Percentiles rank a stretch among this genome's conserved stretches.
Conservation (phyloP, 2,329 filamentous ascomycete species). For the Cercospora brassicicola region DNA sequence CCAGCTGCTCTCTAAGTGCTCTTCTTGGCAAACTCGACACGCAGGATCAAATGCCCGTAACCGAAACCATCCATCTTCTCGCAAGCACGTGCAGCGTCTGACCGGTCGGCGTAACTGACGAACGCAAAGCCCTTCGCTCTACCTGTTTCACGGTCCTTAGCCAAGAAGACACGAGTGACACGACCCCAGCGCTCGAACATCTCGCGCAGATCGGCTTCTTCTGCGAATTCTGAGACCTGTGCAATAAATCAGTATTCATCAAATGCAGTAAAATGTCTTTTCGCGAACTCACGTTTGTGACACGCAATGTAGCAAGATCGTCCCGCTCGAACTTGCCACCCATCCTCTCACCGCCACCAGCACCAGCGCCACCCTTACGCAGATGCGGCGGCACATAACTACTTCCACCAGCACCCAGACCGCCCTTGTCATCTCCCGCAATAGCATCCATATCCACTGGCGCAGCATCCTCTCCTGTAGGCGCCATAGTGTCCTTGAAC, state of each 20-base stretch:
- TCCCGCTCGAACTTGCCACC: conserved; percentile 92
- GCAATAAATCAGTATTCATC: conserved; percentile 32
- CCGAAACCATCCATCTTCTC: conserved; percentile 96
- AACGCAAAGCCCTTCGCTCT: conserved; percentile 98
- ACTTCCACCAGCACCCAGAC: conserved; percentile 60
- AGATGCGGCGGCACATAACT: conserved; percentile 94
- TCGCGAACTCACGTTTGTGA: conserved; percentile 77
- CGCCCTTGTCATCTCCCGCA: conserved; percentile 49
- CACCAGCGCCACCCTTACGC: conserved; percentile 65
- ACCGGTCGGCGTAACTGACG: conserved; percentile 89
- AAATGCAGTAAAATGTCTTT: neutral
- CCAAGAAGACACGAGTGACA: conserved; percentile 94
- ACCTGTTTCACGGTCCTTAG: conserved; percentile 95
- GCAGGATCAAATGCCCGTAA: conserved; percentile 82
- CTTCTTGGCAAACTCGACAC: conserved; percentile 83
- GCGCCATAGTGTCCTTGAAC: conserved; percentile 99
- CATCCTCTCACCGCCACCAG: conserved; percentile 78
- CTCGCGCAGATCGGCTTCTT: conserved; percentile 91
- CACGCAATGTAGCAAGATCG: conserved; percentile 91
- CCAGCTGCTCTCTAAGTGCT: conserved; percentile 30
- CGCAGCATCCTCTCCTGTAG: conserved; percentile 56
- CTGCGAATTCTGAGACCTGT: conserved; percentile 92
- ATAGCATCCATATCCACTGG: conserved; percentile 52
- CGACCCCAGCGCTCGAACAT: conserved; percentile 98
- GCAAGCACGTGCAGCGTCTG: conserved; percentile 87